Base-by-base conservation (phyloP, 495 filamentous ascomycete species). In the Daldinia decipiens region DNA sequence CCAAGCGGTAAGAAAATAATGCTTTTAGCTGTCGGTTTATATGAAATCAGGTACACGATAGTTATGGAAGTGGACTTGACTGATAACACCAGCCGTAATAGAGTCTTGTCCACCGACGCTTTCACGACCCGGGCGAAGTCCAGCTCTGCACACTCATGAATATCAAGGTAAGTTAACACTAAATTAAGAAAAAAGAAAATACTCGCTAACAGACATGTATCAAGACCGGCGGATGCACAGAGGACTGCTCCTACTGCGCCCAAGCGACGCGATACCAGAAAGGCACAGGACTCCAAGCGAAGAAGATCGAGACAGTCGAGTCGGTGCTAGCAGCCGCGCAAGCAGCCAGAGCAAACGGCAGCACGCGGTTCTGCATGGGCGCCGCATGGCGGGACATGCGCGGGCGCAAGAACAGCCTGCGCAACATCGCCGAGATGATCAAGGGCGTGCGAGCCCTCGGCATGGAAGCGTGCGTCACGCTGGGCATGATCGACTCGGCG, bases 91-190 rank as follows among this genome's bases (percentile, higher is more conserved):
- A 66, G 59, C 55, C 31, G 45, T 11, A 53, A 47, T 61, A 94
- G 92, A 87, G 85, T 58, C 87, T 85, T 45, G 78, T 95, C 60
- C 93, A 96, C 80, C 87, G 92, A 32, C 89, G 89, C 63, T 94
- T 94, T 82, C 93, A 95, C 80, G 85, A 89, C 78, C 92, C 93
- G 38, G 80, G 87, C 34, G 85, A 89, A 5, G 90, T 96, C 76
- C 93, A 96, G 76, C 91, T 95, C 82, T 95, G 93, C 83, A 96
- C 93, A 1, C 83, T 96, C 59, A 93, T 95, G 90, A 95, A 94
- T 84, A 96, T 96, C 85, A 96, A 95, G 72, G 69, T 68, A 0
- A 24, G 62, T 17, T 45, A 31, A 9, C 43, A 19, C 15, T 9
- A 45, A 45, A 45, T 21, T 2, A 19, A 34, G 3, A 27, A 19